These are phyloP conservation scores for Terana coerulea DNA, from an alignment of 768 basidiomycete species.

Conservation along the genomic window DNA sequence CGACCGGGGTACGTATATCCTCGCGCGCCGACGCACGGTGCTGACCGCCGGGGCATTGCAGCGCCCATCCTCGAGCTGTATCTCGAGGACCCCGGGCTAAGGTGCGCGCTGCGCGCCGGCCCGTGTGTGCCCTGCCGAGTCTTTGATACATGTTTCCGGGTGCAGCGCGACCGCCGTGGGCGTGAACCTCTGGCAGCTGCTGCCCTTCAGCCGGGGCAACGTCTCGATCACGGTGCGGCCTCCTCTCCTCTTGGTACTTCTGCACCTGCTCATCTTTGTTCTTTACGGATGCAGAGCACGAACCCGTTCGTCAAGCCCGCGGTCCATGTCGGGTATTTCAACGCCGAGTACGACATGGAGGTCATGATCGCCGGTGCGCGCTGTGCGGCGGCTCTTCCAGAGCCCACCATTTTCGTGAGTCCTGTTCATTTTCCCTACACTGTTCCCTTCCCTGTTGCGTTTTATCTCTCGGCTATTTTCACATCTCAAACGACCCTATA, in stretches of 20 bases:
- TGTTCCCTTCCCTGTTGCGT: too few species aligned
- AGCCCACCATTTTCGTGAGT: constrained; percentile 41
- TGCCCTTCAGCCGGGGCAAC: constrained; percentile 53
- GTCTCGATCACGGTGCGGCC: constrained; percentile 40
- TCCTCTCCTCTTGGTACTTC: background rate
- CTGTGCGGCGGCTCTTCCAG: constrained; percentile 39
- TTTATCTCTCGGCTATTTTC: too few species aligned
- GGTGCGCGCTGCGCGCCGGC: too few species aligned
- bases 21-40: constrained; percentile 38
- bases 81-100: too few species aligned
- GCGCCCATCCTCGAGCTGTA: background rate
- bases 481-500: too few species aligned
- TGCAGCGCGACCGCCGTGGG: constrained; percentile 32
- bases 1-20: constrained; percentile 39
- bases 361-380: constrained; percentile 46
- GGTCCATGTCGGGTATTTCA: constrained; percentile 50
- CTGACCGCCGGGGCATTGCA: too few species aligned
- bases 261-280: constrained; percentile 17
- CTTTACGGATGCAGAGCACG: constrained; percentile 30
- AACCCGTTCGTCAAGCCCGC: constrained; percentile 46
- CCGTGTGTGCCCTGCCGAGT: too few species aligned
- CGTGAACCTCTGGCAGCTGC: constrained; percentile 49
- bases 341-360: constrained; percentile 43
- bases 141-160: background rate
- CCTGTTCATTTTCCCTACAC: too few species aligned